These are phyloP conservation scores for Tolypocladium sp. DNA, from an alignment of 2,329 filamentous ascomycete species.

Conservation along the genomic window DNA sequence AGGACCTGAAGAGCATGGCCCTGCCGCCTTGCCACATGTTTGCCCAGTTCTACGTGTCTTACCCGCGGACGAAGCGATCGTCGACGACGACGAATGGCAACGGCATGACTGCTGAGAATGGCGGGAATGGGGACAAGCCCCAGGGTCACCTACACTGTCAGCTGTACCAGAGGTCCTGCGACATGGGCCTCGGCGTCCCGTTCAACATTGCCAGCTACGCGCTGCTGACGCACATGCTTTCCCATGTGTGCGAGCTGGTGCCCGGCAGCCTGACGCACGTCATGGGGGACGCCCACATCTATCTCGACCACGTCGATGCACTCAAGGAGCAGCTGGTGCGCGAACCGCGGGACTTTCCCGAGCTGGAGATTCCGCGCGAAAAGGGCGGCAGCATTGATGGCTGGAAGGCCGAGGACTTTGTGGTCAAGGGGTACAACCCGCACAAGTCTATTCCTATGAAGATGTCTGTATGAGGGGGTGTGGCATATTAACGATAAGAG, in stretches of 20 bases:
- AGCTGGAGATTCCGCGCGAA: slow-evolving; percentile 61
- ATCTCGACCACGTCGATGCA: slow-evolving; percentile 85
- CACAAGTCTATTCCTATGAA: slow-evolving; percentile 95
- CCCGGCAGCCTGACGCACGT: slow-evolving; percentile 87
- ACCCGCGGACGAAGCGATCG: slow-evolving; percentile 33
- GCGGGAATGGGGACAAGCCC: slow-evolving; percentile 23
- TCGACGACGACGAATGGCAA: neutral
- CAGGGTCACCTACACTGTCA: slow-evolving; percentile 75
- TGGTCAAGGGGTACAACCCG: slow-evolving; percentile 78
- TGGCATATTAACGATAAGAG: neutral
- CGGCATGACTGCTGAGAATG: slow-evolving; percentile 7
- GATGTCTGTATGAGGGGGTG: slow-evolving; percentile 67
- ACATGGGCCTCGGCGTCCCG: slow-evolving; percentile 94
- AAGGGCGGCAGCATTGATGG: slow-evolving; percentile 73
- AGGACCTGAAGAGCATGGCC: slow-evolving; percentile 79
- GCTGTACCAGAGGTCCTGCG: slow-evolving; percentile 87
- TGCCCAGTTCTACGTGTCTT: slow-evolving; percentile 89
- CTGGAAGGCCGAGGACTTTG: slow-evolving; percentile 83
- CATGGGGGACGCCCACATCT: slow-evolving; percentile 98
- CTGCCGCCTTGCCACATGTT: slow-evolving; percentile 96
- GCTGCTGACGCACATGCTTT: slow-evolving; percentile 89
- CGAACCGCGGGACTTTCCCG: slow-evolving; percentile 74
- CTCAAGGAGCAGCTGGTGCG: slow-evolving; percentile 70
- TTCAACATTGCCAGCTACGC: slow-evolving; percentile 98
- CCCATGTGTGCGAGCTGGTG: slow-evolving; percentile 73